Base-by-base conservation (phyloP, 2,329 filamentous ascomycete genomes). In the Paracoccidioides lutzii region DNA sequence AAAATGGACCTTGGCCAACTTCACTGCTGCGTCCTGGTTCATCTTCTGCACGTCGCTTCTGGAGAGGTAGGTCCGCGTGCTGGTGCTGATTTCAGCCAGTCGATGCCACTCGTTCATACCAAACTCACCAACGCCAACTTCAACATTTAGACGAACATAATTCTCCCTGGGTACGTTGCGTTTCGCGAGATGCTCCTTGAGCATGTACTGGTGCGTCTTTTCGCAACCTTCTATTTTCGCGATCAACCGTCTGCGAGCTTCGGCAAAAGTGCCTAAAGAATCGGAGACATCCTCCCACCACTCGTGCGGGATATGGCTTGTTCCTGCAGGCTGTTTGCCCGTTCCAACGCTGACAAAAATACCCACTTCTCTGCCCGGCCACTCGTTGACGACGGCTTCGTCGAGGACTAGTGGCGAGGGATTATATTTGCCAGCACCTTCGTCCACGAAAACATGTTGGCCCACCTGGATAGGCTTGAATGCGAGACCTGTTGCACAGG, bases 31-130 rank as follows among this genome's bases (percentile, higher is more conserved):
- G 55, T 85, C 81, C 54, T 86, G 76, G 5, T 88, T 88, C 79
- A 89, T 87, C 62, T 75, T 79, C 67, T 95, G 87, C 57, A 94
- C 85, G 0, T 83, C 82, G 9, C 80, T 77, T 59, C 84, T 84
- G 6, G 78, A 75, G 54, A 98, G 80, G 67, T 97, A 98, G 60
- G 85, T 82, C 62, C 88, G 81, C 0, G 93, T 98, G 66, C 85
- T 85, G 12, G 89, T 96, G 74, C 88, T 95, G 72, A 98, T 97
- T 53, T 96, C 91, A 32, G 88, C 85, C n/a, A 97, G 75, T 3
- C 90, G 82, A 64, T 88, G 82, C 93, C 93, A 98, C 69, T 97
- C 93, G 67, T 97, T 98, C 90, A 98, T 97, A 53, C 88, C 91
- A 68, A 96, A 97, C 67, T 97, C 93, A 54, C 91, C 90, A 3